Conservation (phyloP, 441 rosid species). For the Croton laevigatus region DNA sequence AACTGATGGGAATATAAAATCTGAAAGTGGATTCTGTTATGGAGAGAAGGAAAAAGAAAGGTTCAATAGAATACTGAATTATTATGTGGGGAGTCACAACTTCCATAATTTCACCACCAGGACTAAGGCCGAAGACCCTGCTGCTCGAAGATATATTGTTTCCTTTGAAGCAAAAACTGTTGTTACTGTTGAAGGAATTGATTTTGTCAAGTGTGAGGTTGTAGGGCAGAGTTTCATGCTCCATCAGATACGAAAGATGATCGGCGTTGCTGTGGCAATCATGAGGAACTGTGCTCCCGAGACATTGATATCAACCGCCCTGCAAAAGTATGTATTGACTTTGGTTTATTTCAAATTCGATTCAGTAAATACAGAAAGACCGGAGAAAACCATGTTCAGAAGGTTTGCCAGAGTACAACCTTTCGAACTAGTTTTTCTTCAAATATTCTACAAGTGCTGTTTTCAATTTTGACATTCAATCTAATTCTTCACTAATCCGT, state of each 20-base stretch:
- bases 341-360: background rate
- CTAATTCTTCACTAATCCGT: conserved; percentile 6
- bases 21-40: conserved; percentile 41
- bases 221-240: conserved; percentile 99
- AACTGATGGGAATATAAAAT: background rate
- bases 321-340: conserved; percentile 51
- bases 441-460: background rate
- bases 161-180: conserved; percentile 57
- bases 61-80: conserved; percentile 65
- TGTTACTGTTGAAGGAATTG: conserved; percentile 63
- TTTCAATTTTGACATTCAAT: background rate
- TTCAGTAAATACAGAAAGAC: background rate
- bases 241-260: conserved; percentile 94
- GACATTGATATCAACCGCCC: conserved; percentile 61
- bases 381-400: no score
- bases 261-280: conserved; percentile 83
- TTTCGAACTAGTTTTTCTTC: no score
- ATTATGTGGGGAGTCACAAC: conserved; percentile 84
- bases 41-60: conserved; percentile 73
- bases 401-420: no score
- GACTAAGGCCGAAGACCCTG: conserved; percentile 81
- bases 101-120: conserved; percentile 94
- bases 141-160: conserved; percentile 69
- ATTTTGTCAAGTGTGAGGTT: conserved; percentile 91
- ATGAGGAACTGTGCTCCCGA: conserved; percentile 82